Base-by-base conservation (phyloP, 768 basidiomycete genomes). In the Kwoniella dejecticola region DNA sequence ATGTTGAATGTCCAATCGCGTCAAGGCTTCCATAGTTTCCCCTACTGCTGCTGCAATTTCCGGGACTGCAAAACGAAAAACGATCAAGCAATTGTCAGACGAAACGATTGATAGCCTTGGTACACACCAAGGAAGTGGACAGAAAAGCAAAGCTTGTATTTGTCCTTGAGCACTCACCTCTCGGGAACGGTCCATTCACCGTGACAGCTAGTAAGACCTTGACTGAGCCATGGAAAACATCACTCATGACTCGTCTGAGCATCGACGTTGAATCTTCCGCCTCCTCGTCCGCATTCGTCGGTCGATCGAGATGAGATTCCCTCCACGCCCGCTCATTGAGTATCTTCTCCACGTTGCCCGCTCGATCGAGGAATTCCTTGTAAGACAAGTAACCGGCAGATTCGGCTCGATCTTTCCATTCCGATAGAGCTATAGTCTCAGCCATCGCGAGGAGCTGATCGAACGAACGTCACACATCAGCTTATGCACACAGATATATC, bases 111-210 rank as follows among this genome's bases (percentile, higher is more conserved):
- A n/a, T n/a, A n/a, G n/a, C n/a, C n/a, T n/a, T n/a, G n/a, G n/a
- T n/a, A n/a, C n/a, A n/a, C n/a, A n/a, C n/a, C n/a, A n/a, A n/a
- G n/a, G n/a, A n/a, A n/a, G n/a, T n/a, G n/a, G n/a, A n/a, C n/a
- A n/a, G n/a, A n/a, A n/a, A n/a, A n/a, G n/a, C n/a, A n/a, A n/a
- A n/a, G n/a, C n/a, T n/a, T n/a, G n/a, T n/a, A n/a, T n/a, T n/a
- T n/a, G n/a, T n/a, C n/a, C n/a, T n/a, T n/a, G n/a, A n/a, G n/a
- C 1, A 57, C 66, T 60, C 40, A 68, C 67, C 63, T 17, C 41
- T 36, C 26, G 67, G 67, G 33, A 46, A 62, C 0, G 63, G 60
- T 23, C 67, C 67, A 47, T 68, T 60, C 27, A 68, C 41, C 17
- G 58, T 52, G 1, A 48, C 44, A 7, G 63, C 67, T 30, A 68